Evolutionary conservation across 2,329 filamentous ascomycete species (phyloP).

Genomic region (Fusarium xylarioides): DNA sequence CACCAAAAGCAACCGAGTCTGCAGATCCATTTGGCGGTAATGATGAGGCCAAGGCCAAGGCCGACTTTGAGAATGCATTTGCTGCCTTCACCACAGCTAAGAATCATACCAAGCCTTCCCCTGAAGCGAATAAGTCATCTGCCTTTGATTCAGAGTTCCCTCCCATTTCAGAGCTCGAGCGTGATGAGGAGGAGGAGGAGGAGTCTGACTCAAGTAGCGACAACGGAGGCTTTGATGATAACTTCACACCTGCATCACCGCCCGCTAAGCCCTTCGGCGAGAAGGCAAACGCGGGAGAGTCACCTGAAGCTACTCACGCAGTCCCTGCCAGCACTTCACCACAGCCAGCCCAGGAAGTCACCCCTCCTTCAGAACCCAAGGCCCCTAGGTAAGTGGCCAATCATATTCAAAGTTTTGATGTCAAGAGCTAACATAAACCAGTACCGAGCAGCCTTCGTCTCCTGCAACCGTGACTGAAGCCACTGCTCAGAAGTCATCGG

Average conservation of each 20-base stretch:
- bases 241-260: constrained; percentile 77
- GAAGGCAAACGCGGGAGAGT: constrained; percentile 30
- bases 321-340: constrained; percentile 23
- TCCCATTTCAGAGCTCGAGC: constrained; percentile 85
- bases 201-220: constrained; percentile 78
- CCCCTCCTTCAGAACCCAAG: constrained; percentile 31
- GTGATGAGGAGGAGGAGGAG: constrained; percentile 79
- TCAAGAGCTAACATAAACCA: constrained; percentile 25
- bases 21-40: constrained; percentile 63
- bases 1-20: constrained; percentile 34
- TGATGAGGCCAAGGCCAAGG: constrained; percentile 71
- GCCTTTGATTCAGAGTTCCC: constrained; percentile 84
- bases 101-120: constrained; percentile 54
- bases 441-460: constrained; percentile 45
- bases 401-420: not conserved
- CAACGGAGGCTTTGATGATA: constrained; percentile 88
- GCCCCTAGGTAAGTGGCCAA: constrained; percentile 40
- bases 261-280: constrained; percentile 45
- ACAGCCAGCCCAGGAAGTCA: constrained; percentile 39
- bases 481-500: constrained; percentile 45
- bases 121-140: constrained; percentile 56
- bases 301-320: constrained; percentile 9
- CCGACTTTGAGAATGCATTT: constrained; percentile 88
- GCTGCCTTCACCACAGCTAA: constrained; percentile 73
- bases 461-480: constrained; percentile 44